A percentile compares a stretch with the other conserved stretches of the same genome.
Conservation (phyloP, 805 yeast genomes). For the Lipomyces kockii region DNA sequence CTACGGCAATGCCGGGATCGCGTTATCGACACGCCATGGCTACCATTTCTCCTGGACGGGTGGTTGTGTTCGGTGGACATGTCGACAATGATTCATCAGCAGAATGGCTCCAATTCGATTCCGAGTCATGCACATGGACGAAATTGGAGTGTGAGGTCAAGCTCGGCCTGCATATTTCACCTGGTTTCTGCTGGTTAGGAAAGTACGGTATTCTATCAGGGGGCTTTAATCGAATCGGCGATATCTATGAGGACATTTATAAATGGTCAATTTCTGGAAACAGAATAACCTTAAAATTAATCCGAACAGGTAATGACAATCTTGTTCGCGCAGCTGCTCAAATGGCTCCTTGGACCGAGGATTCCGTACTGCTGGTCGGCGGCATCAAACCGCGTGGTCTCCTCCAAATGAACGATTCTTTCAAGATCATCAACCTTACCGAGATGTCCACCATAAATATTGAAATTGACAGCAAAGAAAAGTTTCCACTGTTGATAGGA, state of each 20-base stretch:
- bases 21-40: slow-evolving; percentile 60
- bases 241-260: slow-evolving; percentile 33
- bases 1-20: slow-evolving; percentile 50
- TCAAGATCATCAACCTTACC: slow-evolving; percentile 17
- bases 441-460: neutral
- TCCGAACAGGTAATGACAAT: slow-evolving; percentile 38
- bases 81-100: neutral
- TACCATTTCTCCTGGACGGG: slow-evolving; percentile 38
- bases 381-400: slow-evolving; percentile 31
- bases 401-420: slow-evolving; percentile 12
- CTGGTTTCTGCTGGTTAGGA: slow-evolving; percentile 39
- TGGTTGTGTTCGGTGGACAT: slow-evolving; percentile 57
- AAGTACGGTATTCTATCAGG: slow-evolving; percentile 54
- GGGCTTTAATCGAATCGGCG: slow-evolving; percentile 46
- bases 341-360: slow-evolving; percentile 52
- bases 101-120: slow-evolving; percentile 27
- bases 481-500: slow-evolving; percentile 34
- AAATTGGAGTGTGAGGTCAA: slow-evolving; percentile 36
- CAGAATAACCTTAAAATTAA: slow-evolving; percentile 46
- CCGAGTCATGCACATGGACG: slow-evolving; percentile 36
- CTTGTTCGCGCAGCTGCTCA: slow-evolving; percentile 34
- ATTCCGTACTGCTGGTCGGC: slow-evolving; percentile 44
- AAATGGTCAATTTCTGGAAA: slow-evolving; percentile 18
- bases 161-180: slow-evolving; percentile 46
- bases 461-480: neutral